Conservation (phyloP, 805 yeast species). For the Pichia insulana region DNA sequence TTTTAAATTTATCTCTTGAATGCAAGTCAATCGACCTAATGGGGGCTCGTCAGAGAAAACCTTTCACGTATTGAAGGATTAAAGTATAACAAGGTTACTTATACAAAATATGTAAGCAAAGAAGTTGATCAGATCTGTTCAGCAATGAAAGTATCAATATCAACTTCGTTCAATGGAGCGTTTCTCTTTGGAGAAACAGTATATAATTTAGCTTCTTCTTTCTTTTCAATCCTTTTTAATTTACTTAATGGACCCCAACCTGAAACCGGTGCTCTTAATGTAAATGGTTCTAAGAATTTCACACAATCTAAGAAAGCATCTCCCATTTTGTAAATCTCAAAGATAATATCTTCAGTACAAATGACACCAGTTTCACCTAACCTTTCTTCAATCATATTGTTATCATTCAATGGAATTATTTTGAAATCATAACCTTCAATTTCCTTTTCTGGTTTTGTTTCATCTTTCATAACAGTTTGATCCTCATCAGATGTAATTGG, state of each 20-base stretch:
- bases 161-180: slow-evolving; percentile 61
- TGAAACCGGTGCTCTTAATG: slow-evolving; percentile 56
- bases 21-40: too few species aligned
- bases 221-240: slow-evolving; percentile 52
- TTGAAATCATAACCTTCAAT: slow-evolving; percentile 12
- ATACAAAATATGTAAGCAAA: background rate
- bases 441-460: slow-evolving; percentile 11
- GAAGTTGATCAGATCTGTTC: slow-evolving; percentile 35
- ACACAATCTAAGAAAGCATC: slow-evolving; percentile 53
- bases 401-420: slow-evolving; percentile 55
- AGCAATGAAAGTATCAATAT: slow-evolving; percentile 59
- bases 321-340: slow-evolving; percentile 57
- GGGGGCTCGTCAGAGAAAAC: too few species aligned
- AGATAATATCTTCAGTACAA: slow-evolving; percentile 75
- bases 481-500: slow-evolving; percentile 14
- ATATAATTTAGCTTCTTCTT: slow-evolving; percentile 39
- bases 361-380: slow-evolving; percentile 62
- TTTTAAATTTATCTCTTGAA: too few species aligned
- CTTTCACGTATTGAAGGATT: too few species aligned
- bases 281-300: slow-evolving; percentile 62
- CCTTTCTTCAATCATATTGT: slow-evolving; percentile 64
- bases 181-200: slow-evolving; percentile 51
- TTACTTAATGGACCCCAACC: slow-evolving; percentile 72
- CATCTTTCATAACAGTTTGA: slow-evolving; percentile 13
- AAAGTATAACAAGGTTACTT: too few species aligned